Percentiles rank a stretch among this genome's conserved stretches.
phyloP scores from a whole-genome alignment of 2,329 filamentous ascomycete species.

The Aspergillus thermomutatus region DNA sequence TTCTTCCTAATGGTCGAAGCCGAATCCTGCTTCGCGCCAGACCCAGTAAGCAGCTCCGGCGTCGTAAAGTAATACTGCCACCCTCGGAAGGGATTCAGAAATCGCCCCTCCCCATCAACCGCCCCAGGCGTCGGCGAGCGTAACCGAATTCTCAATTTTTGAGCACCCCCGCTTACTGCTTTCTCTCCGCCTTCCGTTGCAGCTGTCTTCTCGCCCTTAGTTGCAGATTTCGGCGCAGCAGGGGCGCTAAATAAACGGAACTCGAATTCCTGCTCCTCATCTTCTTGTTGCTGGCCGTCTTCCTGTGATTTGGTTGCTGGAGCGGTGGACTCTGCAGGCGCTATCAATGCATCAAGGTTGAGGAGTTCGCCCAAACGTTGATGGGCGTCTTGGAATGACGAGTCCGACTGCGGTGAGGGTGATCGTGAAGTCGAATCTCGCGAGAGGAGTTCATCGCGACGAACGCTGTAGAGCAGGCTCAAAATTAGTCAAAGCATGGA shows the following conservation, averaged over 20 bases:
- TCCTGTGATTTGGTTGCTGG: slow-evolving; percentile 2
- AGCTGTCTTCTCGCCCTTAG: neutral
- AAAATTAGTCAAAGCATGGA: neutral
- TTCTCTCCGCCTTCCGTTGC: neutral
- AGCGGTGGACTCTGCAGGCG: neutral
- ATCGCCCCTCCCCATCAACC: slow-evolving; percentile 30
- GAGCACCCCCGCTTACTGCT: slow-evolving; percentile 16
- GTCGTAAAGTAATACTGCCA: slow-evolving; percentile 43
- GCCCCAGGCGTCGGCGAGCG: slow-evolving; percentile 37
- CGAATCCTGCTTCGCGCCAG: slow-evolving; percentile 12
- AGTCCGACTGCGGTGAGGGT: slow-evolving; percentile 27
- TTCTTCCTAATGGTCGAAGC: slow-evolving; percentile 17
- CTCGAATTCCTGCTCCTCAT: slow-evolving; percentile 43
- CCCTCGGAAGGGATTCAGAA: slow-evolving; percentile 39
- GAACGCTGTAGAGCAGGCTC: slow-evolving; percentile 24
- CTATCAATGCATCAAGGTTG: slow-evolving; percentile 27
- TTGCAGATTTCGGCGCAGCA: slow-evolving; percentile 10
- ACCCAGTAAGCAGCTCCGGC: slow-evolving; percentile 25
- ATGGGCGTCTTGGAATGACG: slow-evolving; percentile 25
- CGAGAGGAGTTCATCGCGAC: slow-evolving; percentile 35
- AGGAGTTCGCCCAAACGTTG: slow-evolving; percentile 33
- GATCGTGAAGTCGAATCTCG: slow-evolving; percentile 28
- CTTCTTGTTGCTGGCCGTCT: slow-evolving; percentile 6
- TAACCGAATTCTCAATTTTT: slow-evolving; percentile 39
- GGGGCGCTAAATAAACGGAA: slow-evolving; percentile 41